Evolutionary conservation across 371 early-diverging fungal genomes (phyloP), one percentile per base, ranked within the genome.

Genomic region (Mortierella sp.): DNA sequence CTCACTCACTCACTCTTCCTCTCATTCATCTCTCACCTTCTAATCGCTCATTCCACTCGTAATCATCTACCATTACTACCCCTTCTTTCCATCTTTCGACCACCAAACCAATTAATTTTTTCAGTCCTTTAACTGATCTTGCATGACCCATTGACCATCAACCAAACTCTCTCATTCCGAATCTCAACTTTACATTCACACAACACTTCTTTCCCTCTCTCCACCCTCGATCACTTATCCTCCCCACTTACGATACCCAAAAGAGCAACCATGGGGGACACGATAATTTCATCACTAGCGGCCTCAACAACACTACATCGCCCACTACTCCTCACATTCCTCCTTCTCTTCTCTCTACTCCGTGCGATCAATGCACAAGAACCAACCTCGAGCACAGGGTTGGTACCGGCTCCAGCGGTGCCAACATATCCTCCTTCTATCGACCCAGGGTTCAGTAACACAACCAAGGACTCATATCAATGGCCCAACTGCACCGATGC

Each of bases 401-500:
- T 21, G 24, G 29, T 8, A 35, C 5, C 35, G 0, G 35, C 16
- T 16, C 24, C 41, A 68, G 41, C 43, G 18, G 0, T 41, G 18
- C 76, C 70, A 21, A 24, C 51, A 27, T 14, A 29, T n/a, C 58
- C 29, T 32, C 68, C 41, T 2, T 56, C 35, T 21, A 48, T 21
- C 3, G 58, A 27, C 4, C 80, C 72, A 21, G 76, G 43, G 12
- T 38, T 49, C 24, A 63, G 48, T 35, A 80, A 80, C 32, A 11
- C 43, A 10, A 71, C 80, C 43, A 41, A 27, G 6, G 49, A 24
- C 10, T 54, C 55, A 3, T 72, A 70, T 21, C 44, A 48, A 18
- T 80, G 80, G 77, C 81, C 74, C 7, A 35, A 72, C 35, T 81
- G 77, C 51, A 72, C 58, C 7, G 41, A 49, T 43, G n/a, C 58